Percentiles rank a stretch among this genome's conserved stretches.
phyloP scores from a whole-genome alignment of 257 asterid genomes.

The Plantago major region DNA sequence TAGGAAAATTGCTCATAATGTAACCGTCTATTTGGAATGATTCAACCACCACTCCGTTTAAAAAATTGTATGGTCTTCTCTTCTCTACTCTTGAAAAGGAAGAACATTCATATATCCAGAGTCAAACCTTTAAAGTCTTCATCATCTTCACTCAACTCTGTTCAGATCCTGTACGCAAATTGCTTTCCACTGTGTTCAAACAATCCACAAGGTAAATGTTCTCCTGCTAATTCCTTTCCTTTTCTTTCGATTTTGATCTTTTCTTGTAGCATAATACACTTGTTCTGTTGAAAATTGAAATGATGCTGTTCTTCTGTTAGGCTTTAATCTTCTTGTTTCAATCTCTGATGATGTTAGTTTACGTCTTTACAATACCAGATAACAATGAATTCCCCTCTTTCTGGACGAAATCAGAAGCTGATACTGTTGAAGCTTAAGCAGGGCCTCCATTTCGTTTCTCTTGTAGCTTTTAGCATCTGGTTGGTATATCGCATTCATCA shows the following conservation, averaged over 20 bases:
- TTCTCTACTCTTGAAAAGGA: neutral
- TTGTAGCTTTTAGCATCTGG: neutral
- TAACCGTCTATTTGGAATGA: constrained; percentile 3
- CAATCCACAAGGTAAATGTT: neutral
- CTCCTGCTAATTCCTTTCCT: neutral
- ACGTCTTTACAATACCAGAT: no score
- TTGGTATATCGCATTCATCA: neutral
- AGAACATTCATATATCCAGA: neutral
- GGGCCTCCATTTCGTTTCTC: neutral
- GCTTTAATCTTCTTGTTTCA: no score
- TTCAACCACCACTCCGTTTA: neutral
- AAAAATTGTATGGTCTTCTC: neutral
- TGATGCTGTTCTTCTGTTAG: no score
- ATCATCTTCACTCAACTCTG: neutral
- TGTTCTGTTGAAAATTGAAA: no score
- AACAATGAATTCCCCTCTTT: neutral
- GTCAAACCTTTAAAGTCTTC: neutral
- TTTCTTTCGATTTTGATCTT: neutral
- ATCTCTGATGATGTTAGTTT: no score
- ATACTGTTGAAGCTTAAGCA: constrained; percentile 2
- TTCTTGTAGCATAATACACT: neutral
- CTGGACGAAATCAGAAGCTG: constrained; percentile 1
- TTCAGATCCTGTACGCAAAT: no score
- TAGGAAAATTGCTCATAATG: neutral
- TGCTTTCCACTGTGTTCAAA: neutral